Conservation (phyloP, 148 eudicot genomes). For the Pouteria glomerata region DNA sequence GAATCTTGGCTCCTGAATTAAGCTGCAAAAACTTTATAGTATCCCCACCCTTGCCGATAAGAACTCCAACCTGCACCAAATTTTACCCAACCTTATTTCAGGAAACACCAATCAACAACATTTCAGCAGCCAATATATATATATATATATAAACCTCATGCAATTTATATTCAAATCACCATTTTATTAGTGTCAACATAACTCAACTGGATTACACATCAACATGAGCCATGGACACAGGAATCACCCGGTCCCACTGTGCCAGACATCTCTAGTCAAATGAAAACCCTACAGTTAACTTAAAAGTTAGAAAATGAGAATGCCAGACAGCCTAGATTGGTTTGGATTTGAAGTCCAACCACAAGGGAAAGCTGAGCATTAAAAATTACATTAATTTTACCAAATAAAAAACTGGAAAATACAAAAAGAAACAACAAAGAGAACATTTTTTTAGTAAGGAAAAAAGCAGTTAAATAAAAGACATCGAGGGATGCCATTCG, state of each 20-base stretch:
- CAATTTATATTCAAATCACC: neutral
- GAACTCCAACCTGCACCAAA: constrained; percentile 84
- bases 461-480: too few relatives aligned
- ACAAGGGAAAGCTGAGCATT: neutral
- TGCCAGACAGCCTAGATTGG: neutral
- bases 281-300: neutral
- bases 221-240: neutral
- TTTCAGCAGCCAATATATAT: neutral
- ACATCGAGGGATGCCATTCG: too few relatives aligned
- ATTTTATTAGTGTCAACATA: neutral
- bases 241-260: neutral
- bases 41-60: constrained; percentile 94
- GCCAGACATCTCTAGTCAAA: neutral
- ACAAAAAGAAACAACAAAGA: too few relatives aligned
- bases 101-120: neutral
- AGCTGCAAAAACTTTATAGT: constrained; percentile 71
- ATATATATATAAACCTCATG: neutral
- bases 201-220: neutral
- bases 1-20: constrained; percentile 96
- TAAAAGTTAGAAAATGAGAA: neutral
- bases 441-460: too few relatives aligned
- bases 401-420: neutral
- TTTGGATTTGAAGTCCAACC: neutral
- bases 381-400: neutral
- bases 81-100: neutral